Percentiles rank a stretch among this genome's conserved stretches.
Evolutionary conservation across 257 asterid species (phyloP).

Genomic region (Buddleja alternifolia): DNA sequence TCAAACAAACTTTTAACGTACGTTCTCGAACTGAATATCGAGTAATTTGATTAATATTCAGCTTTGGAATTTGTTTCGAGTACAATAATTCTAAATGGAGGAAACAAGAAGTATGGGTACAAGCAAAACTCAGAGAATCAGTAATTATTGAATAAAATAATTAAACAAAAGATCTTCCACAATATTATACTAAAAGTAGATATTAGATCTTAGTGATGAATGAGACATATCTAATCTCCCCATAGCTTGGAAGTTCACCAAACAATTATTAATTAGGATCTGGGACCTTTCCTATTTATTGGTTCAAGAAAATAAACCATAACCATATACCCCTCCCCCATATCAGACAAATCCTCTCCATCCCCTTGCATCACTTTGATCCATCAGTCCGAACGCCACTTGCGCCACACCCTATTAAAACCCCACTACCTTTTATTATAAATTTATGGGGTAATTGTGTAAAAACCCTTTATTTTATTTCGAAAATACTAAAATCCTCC

Average conservation of each 20-base stretch:
- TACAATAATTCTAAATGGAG: no score
- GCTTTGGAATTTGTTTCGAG: no score
- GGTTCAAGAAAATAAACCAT: conserved; percentile 27
- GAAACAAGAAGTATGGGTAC: no score
- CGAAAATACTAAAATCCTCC: no score
- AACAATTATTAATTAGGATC: not conserved
- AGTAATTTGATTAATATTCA: no score
- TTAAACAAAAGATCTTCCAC: not conserved
- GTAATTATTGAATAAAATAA: no score
- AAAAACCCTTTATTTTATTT: no score
- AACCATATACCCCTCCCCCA: conserved; percentile 33
- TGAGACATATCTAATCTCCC: conserved; percentile 16
- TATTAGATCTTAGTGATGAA: not conserved
- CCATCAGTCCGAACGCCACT: conserved; percentile 17
- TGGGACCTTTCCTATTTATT: conserved; percentile 25
- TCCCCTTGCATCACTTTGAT: conserved; percentile 18
- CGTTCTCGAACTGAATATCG: no score
- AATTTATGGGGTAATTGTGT: no score
- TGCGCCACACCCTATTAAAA: not conserved
- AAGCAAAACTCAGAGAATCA: no score
- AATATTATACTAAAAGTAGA: not conserved
- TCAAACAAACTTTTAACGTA: no score
- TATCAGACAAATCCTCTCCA: conserved; percentile 36
- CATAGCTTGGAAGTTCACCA: conserved; percentile 15
- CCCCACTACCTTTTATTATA: not conserved